Evolutionary conservation across 1,284 basidiomycete genomes (phyloP).

Genomic region (Erythrobasidium hasegawianum): DNA sequence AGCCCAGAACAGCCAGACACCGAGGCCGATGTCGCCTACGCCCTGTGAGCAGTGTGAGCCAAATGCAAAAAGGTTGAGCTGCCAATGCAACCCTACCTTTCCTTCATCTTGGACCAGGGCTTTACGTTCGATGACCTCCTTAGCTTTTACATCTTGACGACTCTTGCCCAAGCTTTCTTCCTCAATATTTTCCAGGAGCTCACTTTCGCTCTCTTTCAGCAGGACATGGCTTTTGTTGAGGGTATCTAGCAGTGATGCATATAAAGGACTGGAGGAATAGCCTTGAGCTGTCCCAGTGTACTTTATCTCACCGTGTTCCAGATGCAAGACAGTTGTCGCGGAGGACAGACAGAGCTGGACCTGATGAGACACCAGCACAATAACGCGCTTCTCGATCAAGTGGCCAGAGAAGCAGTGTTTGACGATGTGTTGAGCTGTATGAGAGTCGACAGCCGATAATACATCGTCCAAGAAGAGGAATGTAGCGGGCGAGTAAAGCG

Average conservation of each 20-base stretch:
- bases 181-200: no score
- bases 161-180: no score
- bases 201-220: no score
- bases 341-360: slow-evolving; percentile 46
- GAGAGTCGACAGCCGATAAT: slow-evolving; percentile 78
- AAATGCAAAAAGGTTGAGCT: not conserved
- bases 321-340: slow-evolving; percentile 7
- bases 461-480: slow-evolving; percentile 85
- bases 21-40: not conserved
- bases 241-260: no score
- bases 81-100: not conserved
- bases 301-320: not conserved
- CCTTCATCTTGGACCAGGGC: no score
- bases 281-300: not conserved
- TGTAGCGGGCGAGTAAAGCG: slow-evolving; percentile 85
- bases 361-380: slow-evolving; percentile 87
- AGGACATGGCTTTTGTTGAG: no score
- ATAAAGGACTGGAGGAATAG: not conserved
- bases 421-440: slow-evolving; percentile 76
- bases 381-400: slow-evolving; percentile 67
- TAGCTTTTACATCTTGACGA: no score
- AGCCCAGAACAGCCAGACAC: slow-evolving; percentile 21
- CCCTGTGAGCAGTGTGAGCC: not conserved
- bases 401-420: slow-evolving; percentile 73
- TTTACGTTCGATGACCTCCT: no score